Conservation (phyloP, 2,329 filamentous ascomycete genomes). For the Keithomyces neogunnii region DNA sequence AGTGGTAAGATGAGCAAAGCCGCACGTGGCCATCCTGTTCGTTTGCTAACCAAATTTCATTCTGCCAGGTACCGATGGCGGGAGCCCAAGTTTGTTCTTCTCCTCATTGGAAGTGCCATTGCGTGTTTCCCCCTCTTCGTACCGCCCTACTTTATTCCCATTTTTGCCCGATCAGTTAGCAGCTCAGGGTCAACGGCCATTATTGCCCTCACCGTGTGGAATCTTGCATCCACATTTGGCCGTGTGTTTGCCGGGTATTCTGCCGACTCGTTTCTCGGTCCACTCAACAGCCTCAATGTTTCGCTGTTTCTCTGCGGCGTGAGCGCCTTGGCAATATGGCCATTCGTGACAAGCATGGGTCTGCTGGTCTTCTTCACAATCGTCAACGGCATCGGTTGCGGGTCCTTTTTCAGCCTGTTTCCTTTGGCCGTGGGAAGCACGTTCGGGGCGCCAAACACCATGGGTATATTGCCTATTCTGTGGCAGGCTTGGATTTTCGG, state of each 20-base stretch:
- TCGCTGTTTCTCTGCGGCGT: conserved; percentile 16
- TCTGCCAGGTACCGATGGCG: conserved; percentile 16
- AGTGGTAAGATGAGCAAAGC: conserved; percentile 12
- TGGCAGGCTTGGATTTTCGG: conserved; percentile 21
- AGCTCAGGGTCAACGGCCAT: conserved; percentile 12
- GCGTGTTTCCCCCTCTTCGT: conserved; percentile 19
- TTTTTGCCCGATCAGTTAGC: conserved; percentile 17
- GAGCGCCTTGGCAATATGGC: conserved; percentile 18
- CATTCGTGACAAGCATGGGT: conserved; percentile 15
- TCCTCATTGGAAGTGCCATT: conserved; percentile 14
- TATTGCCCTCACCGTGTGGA: conserved; percentile 17
- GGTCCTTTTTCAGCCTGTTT: conserved; percentile 20
- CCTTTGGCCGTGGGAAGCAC: conserved; percentile 13
- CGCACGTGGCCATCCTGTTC: neutral
- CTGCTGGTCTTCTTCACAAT: conserved; percentile 15
- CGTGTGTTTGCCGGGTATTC: conserved; percentile 17
- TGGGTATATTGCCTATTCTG: conserved; percentile 17
- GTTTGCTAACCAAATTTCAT: no score
- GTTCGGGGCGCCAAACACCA: conserved; percentile 15
- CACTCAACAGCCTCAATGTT: conserved; percentile 17
- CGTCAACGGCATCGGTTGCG: conserved; percentile 19
- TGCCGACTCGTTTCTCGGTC: conserved; percentile 17
- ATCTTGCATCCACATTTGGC: conserved; percentile 17
- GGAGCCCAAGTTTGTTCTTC: conserved; percentile 14
- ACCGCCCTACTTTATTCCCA: conserved; percentile 20